phyloP scores from a whole-genome alignment of 768 basidiomycete genomes.

The Phylloporus sp. region DNA sequence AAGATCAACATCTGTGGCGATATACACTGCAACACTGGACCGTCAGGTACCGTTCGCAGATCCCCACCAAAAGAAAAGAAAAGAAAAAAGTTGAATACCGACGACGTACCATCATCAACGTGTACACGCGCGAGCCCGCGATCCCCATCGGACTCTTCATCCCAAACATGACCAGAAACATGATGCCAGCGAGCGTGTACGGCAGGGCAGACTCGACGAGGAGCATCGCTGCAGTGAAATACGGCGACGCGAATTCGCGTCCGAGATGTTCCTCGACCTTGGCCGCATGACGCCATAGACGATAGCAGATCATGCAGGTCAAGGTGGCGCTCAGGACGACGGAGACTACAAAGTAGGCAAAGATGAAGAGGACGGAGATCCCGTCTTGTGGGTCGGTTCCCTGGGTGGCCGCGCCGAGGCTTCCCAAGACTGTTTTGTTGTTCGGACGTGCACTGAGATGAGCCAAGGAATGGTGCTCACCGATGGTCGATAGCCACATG shows the following conservation, averaged over 20 bases:
- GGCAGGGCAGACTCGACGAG: constrained; percentile 16
- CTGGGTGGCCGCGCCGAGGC: background rate
- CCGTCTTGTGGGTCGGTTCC: background rate
- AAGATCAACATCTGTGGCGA: constrained; percentile 17
- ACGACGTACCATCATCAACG: constrained; percentile 4
- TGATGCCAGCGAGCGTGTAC: constrained; percentile 4
- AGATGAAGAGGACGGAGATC: background rate
- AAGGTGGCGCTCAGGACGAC: constrained; percentile 2
- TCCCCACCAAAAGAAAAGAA: background rate
- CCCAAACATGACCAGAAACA: constrained; percentile 2
- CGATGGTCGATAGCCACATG: constrained; percentile 11
- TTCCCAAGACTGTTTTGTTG: constrained; percentile 7
- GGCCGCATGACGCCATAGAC: background rate
- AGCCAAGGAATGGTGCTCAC: constrained; percentile 2
- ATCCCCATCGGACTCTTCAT: background rate
- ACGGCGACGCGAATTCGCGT: background rate
- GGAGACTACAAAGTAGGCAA: constrained; percentile 3
- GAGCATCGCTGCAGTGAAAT: constrained; percentile 1
- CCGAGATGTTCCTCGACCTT: background rate
- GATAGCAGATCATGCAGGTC: constrained; percentile 10
- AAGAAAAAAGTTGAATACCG: too few relatives aligned
- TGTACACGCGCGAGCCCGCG: background rate
- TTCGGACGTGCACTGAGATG: background rate
- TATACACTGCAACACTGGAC: constrained; percentile 9
- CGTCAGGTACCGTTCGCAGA: background rate